Evolutionary conservation across 306 rosid genomes (phyloP).

Genomic region (Trifolium subterraneum): DNA sequence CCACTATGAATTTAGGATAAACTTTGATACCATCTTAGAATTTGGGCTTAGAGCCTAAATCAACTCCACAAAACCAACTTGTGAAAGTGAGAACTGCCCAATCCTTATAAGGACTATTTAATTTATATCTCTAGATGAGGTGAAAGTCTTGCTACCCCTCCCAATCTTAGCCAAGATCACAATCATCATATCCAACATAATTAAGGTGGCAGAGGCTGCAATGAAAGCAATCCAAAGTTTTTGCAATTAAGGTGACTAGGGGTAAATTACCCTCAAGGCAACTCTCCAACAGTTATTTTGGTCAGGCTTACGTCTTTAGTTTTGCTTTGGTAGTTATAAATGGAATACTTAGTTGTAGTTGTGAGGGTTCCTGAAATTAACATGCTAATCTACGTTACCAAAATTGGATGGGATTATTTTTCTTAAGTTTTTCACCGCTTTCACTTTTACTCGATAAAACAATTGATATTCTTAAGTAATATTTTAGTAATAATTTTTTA

Average conservation of each 20-base stretch:
- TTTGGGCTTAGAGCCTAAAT: neutral
- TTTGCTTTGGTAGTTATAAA: neutral
- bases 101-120: neutral
- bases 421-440: slow-evolving; percentile 1
- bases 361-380: slow-evolving; percentile 1
- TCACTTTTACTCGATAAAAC: neutral
- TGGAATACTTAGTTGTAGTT: slow-evolving; percentile 8
- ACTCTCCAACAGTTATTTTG: neutral
- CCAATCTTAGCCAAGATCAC: neutral
- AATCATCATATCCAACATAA: neutral
- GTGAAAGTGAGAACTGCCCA: slow-evolving; percentile 1
- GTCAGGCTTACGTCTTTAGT: neutral
- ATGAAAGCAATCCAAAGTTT: neutral
- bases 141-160: neutral
- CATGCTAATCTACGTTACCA: slow-evolving; percentile 11
- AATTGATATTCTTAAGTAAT: slow-evolving; percentile 17
- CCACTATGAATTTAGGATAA: neutral
- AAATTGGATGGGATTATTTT: slow-evolving; percentile 5
- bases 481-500: slow-evolving; percentile 5
- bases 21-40: neutral
- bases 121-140: neutral
- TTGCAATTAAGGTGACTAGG: neutral
- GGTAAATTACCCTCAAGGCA: neutral
- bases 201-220: neutral
- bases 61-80: neutral